Conservation (phyloP, 352 stramenopile genomes). For the Globisporangium viniferum region DNA sequence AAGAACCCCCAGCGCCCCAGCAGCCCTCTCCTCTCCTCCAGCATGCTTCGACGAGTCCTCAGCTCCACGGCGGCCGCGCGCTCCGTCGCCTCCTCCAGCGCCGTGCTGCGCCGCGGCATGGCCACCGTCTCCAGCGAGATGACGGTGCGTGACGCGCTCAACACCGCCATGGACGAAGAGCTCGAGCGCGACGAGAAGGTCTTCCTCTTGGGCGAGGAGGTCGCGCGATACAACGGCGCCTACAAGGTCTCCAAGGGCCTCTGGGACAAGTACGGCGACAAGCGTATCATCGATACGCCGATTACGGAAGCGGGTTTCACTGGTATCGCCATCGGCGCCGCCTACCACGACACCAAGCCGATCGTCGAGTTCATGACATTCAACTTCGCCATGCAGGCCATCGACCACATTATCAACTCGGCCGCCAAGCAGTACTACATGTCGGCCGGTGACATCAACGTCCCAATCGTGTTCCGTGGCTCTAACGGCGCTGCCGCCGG, state of each 20-base stretch:
- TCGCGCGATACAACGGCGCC: conserved; percentile 99
- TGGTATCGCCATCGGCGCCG: conserved; percentile 91
- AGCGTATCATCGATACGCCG: conserved; percentile 99
- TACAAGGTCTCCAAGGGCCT: conserved; percentile 99
- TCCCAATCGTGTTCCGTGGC: conserved; percentile 99
- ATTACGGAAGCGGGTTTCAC: conserved; percentile 98
- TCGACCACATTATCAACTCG: conserved; percentile 99
- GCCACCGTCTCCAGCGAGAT: conserved; percentile 83
- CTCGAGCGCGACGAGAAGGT: conserved; percentile 95
- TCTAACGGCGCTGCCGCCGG: conserved; percentile 97
- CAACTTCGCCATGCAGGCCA: conserved; percentile 99
- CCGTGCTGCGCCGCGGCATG: conserved; percentile 61
- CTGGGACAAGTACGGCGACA: conserved; percentile 99
- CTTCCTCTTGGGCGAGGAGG: conserved; percentile 97
- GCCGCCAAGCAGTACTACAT: conserved; percentile 99
- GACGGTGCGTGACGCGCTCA: conserved; percentile 98
- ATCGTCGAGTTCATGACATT: conserved; percentile 99
- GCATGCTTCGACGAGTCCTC: conserved; percentile 43
- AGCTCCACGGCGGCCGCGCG: conserved; percentile 34
- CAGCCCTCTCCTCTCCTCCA: conserved; percentile 18
- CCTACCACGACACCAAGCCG: conserved; percentile 97
- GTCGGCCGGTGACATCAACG: conserved; percentile 96
- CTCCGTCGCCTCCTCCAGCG: conserved; percentile 11
- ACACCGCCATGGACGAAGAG: conserved; percentile 98
- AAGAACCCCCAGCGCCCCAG: conserved; percentile 21